Base-by-base conservation (phyloP, 768 basidiomycete species). In the Boletus insuetus region DNA sequence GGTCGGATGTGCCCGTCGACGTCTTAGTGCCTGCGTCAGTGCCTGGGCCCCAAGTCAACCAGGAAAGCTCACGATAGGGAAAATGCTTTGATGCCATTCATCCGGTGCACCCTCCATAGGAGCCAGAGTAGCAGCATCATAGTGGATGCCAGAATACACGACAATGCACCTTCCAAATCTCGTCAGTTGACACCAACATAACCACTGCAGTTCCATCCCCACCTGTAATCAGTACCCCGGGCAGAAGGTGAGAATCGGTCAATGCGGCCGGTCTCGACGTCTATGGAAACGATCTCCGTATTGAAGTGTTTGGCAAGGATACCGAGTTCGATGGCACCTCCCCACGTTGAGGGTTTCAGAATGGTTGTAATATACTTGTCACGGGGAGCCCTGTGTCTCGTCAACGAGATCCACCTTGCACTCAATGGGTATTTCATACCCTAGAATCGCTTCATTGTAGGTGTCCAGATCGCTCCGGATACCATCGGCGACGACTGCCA, bases 81-180 rank as follows among this genome's bases (percentile, higher is more conserved):
- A 92, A 46, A 90, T 67, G 3, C 89, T 93, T 64, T 93, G 89
- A 72, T 98, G 95, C 82, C 95, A 99, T 55, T 91, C 94, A 26
- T 75, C 66, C 0, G 91, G 90, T 3, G 89, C 91, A 44, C 85
- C 84, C 10, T 77, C 75, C 70, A 82, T 78, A 0, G 93, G 97
- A 16, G 95, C 84, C 39, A 95, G 74, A 0, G 90, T 86, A 6
- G 88, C 83, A 10, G 91, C 91, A 69, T 99, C 96, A 71, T 99
- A 99, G 69, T 98, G 95, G 44, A 98, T 97, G 3, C 96, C 96
- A 0, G 91, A 93, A 74, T 98, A 98, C 5, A 98, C 78, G n/a
- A 98, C 66, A 14, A 97, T 69, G 54, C 85, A 87, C 19, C 87
- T 79, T 69, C 68, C 49, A 22, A 50, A 24, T 42, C 0, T 37